Evolutionary conservation across 768 basidiomycete species (phyloP), one percentile per base, ranked within the genome.

Genomic region (Auricularia cornea): DNA sequence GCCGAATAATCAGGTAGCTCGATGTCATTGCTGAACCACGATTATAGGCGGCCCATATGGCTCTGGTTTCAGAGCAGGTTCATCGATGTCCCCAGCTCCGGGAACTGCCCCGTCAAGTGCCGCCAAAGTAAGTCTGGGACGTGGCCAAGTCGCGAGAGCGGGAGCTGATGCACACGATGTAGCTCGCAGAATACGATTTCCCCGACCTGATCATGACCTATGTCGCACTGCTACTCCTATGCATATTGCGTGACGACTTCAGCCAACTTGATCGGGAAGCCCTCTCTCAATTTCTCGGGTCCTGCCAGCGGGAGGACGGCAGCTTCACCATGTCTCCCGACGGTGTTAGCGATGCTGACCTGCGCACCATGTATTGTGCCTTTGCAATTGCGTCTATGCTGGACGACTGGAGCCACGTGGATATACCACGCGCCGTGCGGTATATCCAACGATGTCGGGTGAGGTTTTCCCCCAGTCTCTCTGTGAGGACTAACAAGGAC

Each of bases 131-230:
- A 61, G 68, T 30, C 64, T 59, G 44, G 18, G 41, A 62, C 48
- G 60, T 40, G 44, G n/a, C n/a, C n/a, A n/a, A 29, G n/a, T 6
- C 65, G 29, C 60, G 61, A 48, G 38, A 32, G 59, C 29, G 48
- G 38, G 62, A 11, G 28, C 62, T 41, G 60, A 52, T 48, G 38
- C 48, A 51, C 30, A 23, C 16, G 59, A 29, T 63, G 68, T 61
- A 67, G 41, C 33, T 59, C 70, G 62, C 66, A 77, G 76, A 81
- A 38, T 84, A 85, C 70, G 83, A 89, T 66, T 80, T 83, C 20
- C 90, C 92, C 0, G 89, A 98, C 72, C 77, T 98, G 18, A 92
- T 97, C 62, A 91, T 94, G 83, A 94, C 95, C 8, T 99, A 98
- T 70, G 92, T 94, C 1, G 92, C 94, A 0, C 72, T 99, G 12